Conservation (phyloP, 331 rosid genomes). For the Malus hybrid region DNA sequence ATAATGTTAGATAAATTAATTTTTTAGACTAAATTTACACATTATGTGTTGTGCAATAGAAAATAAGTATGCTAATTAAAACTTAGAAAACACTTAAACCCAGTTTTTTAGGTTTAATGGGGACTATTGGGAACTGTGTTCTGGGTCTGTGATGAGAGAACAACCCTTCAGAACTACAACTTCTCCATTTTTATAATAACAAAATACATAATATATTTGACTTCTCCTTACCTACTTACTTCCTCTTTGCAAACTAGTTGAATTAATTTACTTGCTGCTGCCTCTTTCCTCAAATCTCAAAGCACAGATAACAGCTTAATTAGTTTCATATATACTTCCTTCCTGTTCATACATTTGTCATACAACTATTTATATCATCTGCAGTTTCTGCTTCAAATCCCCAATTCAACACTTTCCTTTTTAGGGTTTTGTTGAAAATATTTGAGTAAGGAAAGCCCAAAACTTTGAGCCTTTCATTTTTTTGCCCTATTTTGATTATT, state of each 20-base stretch:
- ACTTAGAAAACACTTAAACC: constrained; percentile 4
- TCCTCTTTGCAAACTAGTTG: constrained; percentile 19
- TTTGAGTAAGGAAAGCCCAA: not conserved
- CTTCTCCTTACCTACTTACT: constrained; percentile 7
- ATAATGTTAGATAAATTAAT: no score
- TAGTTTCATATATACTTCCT: not conserved
- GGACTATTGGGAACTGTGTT: constrained; percentile 36
- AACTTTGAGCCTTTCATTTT: not conserved
- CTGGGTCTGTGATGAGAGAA: constrained; percentile 11
- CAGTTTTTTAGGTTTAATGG: constrained; percentile 17
- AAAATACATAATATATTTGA: not conserved
- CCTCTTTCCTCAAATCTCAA: constrained; percentile 16
- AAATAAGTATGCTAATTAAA: no score
- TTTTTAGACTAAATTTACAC: no score
- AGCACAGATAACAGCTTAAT: constrained; percentile 6
- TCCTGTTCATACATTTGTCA: constrained; percentile 9
- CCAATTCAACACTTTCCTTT: not conserved
- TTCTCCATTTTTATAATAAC: not conserved
- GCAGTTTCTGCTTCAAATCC: constrained; percentile 13
- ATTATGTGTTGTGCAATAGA: no score
- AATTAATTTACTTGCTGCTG: constrained; percentile 1
- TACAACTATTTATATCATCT: not conserved
- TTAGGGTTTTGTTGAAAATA: not conserved
- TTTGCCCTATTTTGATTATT: not conserved
- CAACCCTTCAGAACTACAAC: not conserved